Evolutionary conservation across 139 green algal species (phyloP).

Genomic region (Mesotaenium endlicherianum): DNA sequence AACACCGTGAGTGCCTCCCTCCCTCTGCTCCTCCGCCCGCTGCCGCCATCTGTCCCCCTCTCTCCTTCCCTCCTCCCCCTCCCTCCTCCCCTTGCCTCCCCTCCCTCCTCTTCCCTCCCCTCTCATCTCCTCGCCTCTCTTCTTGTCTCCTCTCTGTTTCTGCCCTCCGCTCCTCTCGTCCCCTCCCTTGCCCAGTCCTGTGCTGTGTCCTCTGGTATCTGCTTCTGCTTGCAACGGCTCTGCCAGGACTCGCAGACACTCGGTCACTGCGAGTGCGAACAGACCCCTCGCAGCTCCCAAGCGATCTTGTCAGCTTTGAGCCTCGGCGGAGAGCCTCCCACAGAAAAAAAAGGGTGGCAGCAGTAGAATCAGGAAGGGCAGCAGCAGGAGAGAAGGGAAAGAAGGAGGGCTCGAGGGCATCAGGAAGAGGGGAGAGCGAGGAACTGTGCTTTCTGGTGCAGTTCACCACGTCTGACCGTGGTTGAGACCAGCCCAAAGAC

Average conservation of each 20-base stretch:
- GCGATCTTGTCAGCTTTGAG: no score
- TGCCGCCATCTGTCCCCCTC: not conserved
- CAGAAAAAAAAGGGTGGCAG: not conserved
- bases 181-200: not conserved
- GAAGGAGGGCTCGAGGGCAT: not conserved
- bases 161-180: not conserved
- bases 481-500: no score
- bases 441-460: no score
- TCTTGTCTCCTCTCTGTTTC: not conserved
- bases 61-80: constrained; percentile 5
- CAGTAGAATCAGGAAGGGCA: not conserved
- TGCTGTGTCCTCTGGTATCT: no score
- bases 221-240: no score
- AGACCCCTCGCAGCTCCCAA: no score
- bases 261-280: no score
- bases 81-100: not conserved
- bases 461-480: no score
- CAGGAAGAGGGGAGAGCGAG: not conserved
- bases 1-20: constrained; percentile 62
- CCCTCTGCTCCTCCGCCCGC: not conserved
- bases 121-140: not conserved
- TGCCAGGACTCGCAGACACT: no score
- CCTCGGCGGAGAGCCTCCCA: no score
- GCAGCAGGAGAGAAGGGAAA: not conserved
- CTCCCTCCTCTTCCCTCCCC: not conserved